Evolutionary conservation across 2,329 filamentous ascomycete genomes (phyloP).

Genomic region (Diplocarpon rosae): DNA sequence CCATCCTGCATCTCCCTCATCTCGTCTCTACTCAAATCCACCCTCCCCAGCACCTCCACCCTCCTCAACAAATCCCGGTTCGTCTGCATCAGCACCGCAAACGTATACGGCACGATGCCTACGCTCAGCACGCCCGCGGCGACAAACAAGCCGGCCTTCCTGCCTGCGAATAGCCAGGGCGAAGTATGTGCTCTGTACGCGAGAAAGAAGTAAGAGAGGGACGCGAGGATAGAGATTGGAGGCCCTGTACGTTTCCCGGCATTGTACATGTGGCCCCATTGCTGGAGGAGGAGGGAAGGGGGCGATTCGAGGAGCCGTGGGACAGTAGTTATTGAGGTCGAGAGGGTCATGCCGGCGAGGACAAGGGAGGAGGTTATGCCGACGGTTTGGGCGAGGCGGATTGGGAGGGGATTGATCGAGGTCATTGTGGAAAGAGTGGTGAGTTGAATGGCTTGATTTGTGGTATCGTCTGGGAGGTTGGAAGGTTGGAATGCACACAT

Average conservation of each 20-base stretch:
- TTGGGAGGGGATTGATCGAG: slow-evolving; percentile 11
- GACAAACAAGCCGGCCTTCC: slow-evolving; percentile 27
- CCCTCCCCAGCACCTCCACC: slow-evolving; percentile 29
- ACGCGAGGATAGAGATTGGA: slow-evolving; percentile 30
- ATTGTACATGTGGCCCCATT: slow-evolving; percentile 39
- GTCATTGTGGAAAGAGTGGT: background rate
- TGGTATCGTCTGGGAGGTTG: background rate
- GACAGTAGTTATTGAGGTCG: slow-evolving; percentile 34
- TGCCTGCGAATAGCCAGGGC: slow-evolving; percentile 24
- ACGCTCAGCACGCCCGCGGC: slow-evolving; percentile 35
- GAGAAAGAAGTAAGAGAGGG: slow-evolving; percentile 35
- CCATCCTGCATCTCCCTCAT: slow-evolving; percentile 29
- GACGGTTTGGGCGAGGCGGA: slow-evolving; percentile 38
- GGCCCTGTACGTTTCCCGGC: slow-evolving; percentile 32
- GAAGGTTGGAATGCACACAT: background rate
- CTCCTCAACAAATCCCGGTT: slow-evolving; percentile 39
- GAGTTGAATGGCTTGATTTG: background rate
- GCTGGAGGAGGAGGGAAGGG: slow-evolving; percentile 40
- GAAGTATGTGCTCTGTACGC: slow-evolving; percentile 29
- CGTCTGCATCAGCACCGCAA: slow-evolving; percentile 32
- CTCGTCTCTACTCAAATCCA: slow-evolving; percentile 29
- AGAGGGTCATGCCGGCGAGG: slow-evolving; percentile 30
- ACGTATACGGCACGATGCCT: slow-evolving; percentile 41
- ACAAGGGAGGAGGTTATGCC: slow-evolving; percentile 40
- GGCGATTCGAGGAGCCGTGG: slow-evolving; percentile 46